A percentile compares a stretch with the other conserved stretches of the same genome.
phyloP scores from a whole-genome alignment of 495 filamentous ascomycete species.

The Tuber umbilicatum region DNA sequence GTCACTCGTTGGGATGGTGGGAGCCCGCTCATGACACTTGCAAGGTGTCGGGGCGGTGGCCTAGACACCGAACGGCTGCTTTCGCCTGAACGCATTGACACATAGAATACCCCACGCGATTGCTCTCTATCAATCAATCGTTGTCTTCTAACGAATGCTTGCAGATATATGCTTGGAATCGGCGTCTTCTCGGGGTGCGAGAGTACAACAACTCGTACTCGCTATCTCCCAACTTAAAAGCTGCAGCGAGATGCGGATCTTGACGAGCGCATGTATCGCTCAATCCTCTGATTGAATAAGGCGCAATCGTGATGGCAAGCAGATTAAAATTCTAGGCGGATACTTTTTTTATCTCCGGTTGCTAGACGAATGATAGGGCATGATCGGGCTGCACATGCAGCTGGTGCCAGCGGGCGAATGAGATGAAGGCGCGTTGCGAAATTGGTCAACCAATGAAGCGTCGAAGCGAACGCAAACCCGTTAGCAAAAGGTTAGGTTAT shows the following conservation, averaged over 20 bases:
- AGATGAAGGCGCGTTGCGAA: not conserved
- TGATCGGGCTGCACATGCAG: not conserved
- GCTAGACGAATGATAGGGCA: conserved; percentile 1
- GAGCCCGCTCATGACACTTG: not conserved
- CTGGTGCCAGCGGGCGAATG: not conserved
- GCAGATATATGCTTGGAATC: conserved; percentile 4
- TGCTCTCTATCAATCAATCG: not conserved
- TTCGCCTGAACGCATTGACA: not conserved
- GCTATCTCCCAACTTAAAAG: not conserved
- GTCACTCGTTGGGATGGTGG: not conserved
- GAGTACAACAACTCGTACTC: not conserved
- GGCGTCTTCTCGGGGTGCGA: not conserved
- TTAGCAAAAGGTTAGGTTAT: conserved; percentile 1
- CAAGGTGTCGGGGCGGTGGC: not conserved
- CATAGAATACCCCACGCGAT: conserved; percentile 3
- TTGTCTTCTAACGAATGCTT: not conserved
- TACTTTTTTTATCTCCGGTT: not conserved
- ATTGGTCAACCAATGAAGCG: not conserved
- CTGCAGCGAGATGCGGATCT: conserved; percentile 4
- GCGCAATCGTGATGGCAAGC: not conserved
- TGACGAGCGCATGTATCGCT: not conserved
- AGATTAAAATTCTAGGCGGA: not conserved
- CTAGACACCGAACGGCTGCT: not conserved
- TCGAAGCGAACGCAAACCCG: not conserved
- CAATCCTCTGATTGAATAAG: not conserved